A percentile compares a stretch with the other conserved stretches of the same genome.
Conservation (phyloP, 331 rosid species). For the Acacia concinna region DNA sequence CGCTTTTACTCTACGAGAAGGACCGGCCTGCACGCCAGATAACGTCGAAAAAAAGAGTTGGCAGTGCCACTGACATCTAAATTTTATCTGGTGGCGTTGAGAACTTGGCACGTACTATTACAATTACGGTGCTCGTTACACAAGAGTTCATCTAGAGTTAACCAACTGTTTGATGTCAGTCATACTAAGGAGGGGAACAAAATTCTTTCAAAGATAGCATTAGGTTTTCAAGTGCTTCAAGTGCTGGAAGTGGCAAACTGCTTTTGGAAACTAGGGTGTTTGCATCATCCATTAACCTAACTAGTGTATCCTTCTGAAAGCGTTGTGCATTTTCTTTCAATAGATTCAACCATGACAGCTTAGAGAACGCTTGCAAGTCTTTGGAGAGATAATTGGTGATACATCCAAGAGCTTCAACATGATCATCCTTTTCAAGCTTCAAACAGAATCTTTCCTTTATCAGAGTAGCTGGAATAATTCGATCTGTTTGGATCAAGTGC, state of each 20-base stretch:
- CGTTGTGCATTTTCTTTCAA: conserved; percentile 50
- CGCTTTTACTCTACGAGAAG: too few relatives aligned
- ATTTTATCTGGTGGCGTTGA: neutral
- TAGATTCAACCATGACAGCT: conserved; percentile 61
- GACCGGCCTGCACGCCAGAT: too few relatives aligned
- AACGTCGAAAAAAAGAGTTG: too few relatives aligned
- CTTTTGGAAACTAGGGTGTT: conserved; percentile 37
- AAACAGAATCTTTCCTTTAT: conserved; percentile 64
- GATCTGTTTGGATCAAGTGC: conserved; percentile 54
- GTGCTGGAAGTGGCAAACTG: conserved; percentile 40
- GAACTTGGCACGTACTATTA: neutral
- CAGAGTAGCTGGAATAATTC: conserved; percentile 52
- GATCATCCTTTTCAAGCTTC: conserved; percentile 61
- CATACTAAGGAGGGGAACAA: conserved; percentile 23
- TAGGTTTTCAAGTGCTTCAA: conserved; percentile 50
- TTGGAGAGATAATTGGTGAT: conserved; percentile 33
- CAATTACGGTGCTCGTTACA: neutral
- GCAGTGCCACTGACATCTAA: neutral
- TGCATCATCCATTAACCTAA: conserved; percentile 51
- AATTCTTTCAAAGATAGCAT: conserved; percentile 56
- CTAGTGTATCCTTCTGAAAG: conserved; percentile 51
- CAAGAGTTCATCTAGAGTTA: conserved; percentile 24
- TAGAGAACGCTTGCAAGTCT: conserved; percentile 63
- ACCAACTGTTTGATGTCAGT: conserved; percentile 30
- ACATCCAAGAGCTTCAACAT: conserved; percentile 54